These are phyloP conservation scores for Malassezia psittaci DNA, from an alignment of 1,284 basidiomycete genomes.

Conservation along the genomic window DNA sequence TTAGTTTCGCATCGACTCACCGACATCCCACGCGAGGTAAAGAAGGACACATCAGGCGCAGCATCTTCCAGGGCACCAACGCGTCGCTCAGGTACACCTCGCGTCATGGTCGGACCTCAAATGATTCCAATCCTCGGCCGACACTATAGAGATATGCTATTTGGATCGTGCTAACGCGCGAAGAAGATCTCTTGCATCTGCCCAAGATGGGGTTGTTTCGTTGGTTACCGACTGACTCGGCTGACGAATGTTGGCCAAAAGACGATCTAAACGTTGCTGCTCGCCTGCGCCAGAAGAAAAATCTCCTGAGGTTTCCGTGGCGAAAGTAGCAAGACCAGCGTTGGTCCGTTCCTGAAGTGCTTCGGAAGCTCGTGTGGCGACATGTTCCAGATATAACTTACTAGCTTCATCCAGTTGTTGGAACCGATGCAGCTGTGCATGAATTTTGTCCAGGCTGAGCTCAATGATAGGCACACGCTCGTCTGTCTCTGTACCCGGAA, in stretches of 20 bases:
- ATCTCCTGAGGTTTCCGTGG: neutral
- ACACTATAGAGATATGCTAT: neutral
- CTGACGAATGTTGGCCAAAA: constrained; percentile 11
- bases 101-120: neutral
- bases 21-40: constrained; percentile 4
- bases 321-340: constrained; percentile 10
- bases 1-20: neutral
- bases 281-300: neutral
- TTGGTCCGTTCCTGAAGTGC: constrained; percentile 12
- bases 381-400: neutral
- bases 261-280: constrained; percentile 12
- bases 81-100: neutral
- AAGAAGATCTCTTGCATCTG: neutral
- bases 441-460: constrained; percentile 18
- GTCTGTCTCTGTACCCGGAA: constrained; percentile 30
- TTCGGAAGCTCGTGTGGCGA: constrained; percentile 15
- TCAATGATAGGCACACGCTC: constrained; percentile 26
- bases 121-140: neutral
- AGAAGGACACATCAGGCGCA: constrained; percentile 6
- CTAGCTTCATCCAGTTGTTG: constrained; percentile 12
- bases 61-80: constrained; percentile 7
- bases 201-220: neutral
- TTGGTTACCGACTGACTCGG: neutral
- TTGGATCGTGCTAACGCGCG: constrained; percentile 2
- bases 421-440: constrained; percentile 6